A percentile compares a stretch with the other conserved stretches of the same genome.
Evolutionary conservation across 768 basidiomycete species (phyloP).

Genomic region (Rhodotorula graminis): DNA sequence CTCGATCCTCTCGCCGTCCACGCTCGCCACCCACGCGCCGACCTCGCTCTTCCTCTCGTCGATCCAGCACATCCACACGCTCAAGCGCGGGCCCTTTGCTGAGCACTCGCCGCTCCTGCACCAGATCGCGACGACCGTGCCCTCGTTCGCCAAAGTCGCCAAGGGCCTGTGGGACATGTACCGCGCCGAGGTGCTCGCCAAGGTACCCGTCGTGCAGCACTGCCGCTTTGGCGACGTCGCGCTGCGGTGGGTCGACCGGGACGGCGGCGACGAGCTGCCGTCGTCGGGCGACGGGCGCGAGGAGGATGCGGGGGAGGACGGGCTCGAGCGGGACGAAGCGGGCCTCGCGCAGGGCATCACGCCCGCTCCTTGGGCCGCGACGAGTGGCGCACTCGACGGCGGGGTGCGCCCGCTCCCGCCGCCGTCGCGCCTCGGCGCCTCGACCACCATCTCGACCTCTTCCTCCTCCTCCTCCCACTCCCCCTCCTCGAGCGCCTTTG

Average conservation of each 20-base stretch:
- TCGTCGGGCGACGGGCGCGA: slow-evolving; percentile 18
- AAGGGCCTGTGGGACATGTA: slow-evolving; percentile 86
- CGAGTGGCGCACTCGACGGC: background rate
- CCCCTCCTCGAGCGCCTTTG: background rate
- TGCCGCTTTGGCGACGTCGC: slow-evolving; percentile 72
- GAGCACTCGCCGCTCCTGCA: slow-evolving; percentile 62
- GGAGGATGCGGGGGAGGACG: background rate
- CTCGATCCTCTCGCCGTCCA: slow-evolving; percentile 52
- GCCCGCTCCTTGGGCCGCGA: slow-evolving; percentile 6
- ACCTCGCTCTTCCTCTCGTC: slow-evolving; percentile 73
- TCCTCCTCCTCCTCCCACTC: too few species aligned
- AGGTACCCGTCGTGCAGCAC: slow-evolving; percentile 93
- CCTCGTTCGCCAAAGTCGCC: slow-evolving; percentile 23
- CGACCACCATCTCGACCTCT: background rate
- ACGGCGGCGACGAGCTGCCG: background rate
- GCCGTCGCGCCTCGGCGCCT: background rate
- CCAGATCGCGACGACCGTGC: slow-evolving; percentile 68
- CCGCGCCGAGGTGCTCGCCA: slow-evolving; percentile 86
- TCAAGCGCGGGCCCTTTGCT: slow-evolving; percentile 49
- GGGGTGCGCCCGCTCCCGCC: background rate
- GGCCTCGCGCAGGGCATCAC: background rate
- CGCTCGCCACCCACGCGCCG: slow-evolving; percentile 50
- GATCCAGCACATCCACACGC: slow-evolving; percentile 68
- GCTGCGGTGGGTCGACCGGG: slow-evolving; percentile 46
- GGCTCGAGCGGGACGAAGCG: background rate